Conservation (phyloP, 1,284 basidiomycete species). For the Inonotus hispidus region DNA sequence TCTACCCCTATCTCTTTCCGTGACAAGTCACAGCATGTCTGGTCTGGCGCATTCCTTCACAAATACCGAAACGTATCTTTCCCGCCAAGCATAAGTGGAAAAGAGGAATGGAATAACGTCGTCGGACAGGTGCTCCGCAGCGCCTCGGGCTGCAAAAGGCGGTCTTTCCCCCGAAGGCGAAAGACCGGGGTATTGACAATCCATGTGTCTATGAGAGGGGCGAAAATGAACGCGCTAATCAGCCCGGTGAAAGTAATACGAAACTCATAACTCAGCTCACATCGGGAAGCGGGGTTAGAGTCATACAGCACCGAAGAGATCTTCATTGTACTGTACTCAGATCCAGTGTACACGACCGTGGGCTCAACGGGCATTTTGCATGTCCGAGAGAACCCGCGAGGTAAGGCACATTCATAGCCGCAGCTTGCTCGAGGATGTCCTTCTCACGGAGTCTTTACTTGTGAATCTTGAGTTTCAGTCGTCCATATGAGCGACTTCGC, state of each 20-base stretch:
- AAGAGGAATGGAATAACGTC: not conserved
- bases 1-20: not conserved
- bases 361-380: not conserved
- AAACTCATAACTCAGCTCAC: not conserved
- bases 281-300: not conserved
- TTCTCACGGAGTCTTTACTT: not conserved
- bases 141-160: too few species aligned
- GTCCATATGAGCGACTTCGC: too few species aligned
- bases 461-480: too few species aligned
- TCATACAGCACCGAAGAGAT: not conserved
- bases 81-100: not conserved
- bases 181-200: too few species aligned
- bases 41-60: not conserved
- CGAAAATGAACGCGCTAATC: not conserved
- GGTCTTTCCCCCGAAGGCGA: too few species aligned
- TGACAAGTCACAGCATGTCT: not conserved
- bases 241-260: not conserved
- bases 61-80: not conserved
- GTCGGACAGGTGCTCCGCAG: too few species aligned
- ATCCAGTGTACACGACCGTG: not conserved
- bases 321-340: not conserved
- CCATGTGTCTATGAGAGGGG: not conserved
- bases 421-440: not conserved
- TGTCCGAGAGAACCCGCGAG: not conserved
- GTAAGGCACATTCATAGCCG: not conserved